Evolutionary conservation across 805 yeast species (phyloP), one percentile per base, ranked within the genome.

Genomic region (Yarrowia sp.): DNA sequence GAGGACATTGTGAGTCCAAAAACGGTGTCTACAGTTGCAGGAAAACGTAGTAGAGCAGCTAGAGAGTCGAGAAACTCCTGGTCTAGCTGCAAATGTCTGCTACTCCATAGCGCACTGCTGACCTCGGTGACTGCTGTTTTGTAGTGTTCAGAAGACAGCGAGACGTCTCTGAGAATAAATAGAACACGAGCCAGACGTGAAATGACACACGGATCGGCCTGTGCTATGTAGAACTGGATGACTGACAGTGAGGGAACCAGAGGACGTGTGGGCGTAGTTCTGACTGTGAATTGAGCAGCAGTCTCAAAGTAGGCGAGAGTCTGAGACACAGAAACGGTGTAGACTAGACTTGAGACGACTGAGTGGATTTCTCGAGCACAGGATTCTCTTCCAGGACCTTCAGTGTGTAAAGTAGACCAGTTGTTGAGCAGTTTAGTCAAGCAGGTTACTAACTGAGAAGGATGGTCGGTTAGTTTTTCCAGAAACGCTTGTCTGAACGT

Each of bases 1-100:
- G 64, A 41, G 11, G 64, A 58, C 64, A 58, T 58, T 15, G 64
- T 42, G 12, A 58, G 40, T 8, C 64, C 64, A 16, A 58, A 58
- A 2, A 58, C 64, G n/a, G 40, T 12, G 22, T 58, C 64, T 11
- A 58, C 14, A 3, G 64, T 43, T 2, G 35, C 50, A 11, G 64
- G 64, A 7, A 58, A 58, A 0, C 64, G 32, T 7, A 43, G 15
- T 5, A 58, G 42, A 5, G 46, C n/a, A 0, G 50, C 8, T 1
- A 58, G 36, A 2, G 26, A n/a, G 7, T 58, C 49, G 12, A 58
- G 40, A 42, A 42, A 58, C 16, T 32, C 22, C 7, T n/a, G 8
- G 5, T 41, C 50, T 10, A 58, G 5, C 40, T 16, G 22, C 8
- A 42, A 5, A 12, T 41, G 64, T 58, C 64, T 43, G 50, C 16